A percentile compares a stretch with the other conserved stretches of the same genome.
Evolutionary conservation across 2,329 filamentous ascomycete species (phyloP).

Genomic region (Paecilomyces fulvus): DNA sequence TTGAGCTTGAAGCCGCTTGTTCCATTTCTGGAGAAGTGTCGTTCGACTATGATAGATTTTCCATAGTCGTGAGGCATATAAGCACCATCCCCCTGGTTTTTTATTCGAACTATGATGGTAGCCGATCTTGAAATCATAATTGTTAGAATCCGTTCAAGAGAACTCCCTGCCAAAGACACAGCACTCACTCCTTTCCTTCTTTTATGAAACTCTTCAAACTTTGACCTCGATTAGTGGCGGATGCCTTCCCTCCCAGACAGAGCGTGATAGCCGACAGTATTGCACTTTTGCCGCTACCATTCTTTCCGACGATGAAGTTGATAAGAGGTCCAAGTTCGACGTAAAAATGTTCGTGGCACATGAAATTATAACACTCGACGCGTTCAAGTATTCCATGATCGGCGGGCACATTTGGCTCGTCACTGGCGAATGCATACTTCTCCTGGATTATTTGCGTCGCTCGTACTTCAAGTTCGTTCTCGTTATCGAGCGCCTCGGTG

Average conservation of each 20-base stretch:
- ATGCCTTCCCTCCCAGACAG: constrained; percentile 90
- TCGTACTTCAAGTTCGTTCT: constrained; percentile 44
- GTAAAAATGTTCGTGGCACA: constrained; percentile 80
- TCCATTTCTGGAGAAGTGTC: constrained; percentile 69
- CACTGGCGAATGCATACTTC: constrained; percentile 37
- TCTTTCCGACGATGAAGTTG: constrained; percentile 97
- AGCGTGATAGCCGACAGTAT: constrained; percentile 87
- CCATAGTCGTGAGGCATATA: constrained; percentile 80
- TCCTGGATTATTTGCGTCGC: constrained; percentile 56
- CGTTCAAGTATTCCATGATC: constrained; percentile 83
- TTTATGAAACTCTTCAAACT: constrained; percentile 89
- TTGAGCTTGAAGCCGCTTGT: constrained; percentile 82
- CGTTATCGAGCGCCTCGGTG: constrained; percentile 20
- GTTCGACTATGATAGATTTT: constrained; percentile 78
- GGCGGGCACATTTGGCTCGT: constrained; percentile 63
- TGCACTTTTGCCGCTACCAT: constrained; percentile 95
- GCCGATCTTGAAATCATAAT: constrained; percentile 35
- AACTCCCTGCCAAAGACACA: not conserved
- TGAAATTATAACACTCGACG: constrained; percentile 85
- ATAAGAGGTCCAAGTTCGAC: constrained; percentile 87
- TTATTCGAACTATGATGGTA: constrained; percentile 73
- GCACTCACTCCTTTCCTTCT: constrained; percentile 64
- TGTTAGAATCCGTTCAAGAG: constrained; percentile 4
- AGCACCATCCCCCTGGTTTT: constrained; percentile 78
- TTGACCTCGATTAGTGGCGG: constrained; percentile 82